Percentiles rank a stretch among this genome's conserved stretches.
phyloP scores from a whole-genome alignment of 257 asterid species.

The Solanum phureja region DNA sequence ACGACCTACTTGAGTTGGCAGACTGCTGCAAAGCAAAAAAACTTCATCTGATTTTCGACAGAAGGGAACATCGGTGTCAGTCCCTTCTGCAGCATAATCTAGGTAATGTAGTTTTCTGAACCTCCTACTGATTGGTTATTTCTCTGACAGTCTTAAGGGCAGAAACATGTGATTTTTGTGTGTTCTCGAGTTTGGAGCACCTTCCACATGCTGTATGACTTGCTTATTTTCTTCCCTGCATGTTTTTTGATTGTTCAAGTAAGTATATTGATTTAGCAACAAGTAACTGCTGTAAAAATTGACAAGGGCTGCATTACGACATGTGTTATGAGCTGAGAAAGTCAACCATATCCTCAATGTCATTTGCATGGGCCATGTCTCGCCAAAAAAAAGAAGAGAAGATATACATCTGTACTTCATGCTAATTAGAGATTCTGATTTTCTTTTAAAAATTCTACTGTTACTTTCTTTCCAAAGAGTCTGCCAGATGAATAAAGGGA shows the following conservation, averaged over 20 bases:
- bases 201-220: neutral
- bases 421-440: neutral
- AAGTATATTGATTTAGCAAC: neutral
- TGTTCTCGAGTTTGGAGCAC: neutral
- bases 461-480: neutral
- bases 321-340: neutral
- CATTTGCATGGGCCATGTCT: neutral
- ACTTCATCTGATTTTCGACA: constrained; percentile 86
- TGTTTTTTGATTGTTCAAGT: neutral
- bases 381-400: neutral
- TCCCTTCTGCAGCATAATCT: constrained; percentile 92
- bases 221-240: neutral
- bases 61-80: constrained; percentile 82
- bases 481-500: neutral
- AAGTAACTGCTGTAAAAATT: neutral
- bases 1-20: constrained; percentile 89
- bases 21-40: constrained; percentile 92
- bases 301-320: neutral
- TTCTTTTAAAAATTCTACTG: neutral
- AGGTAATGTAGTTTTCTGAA: constrained; percentile 37
- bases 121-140: constrained; percentile 2
- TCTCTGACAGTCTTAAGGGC: neutral
- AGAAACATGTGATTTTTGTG: neutral
- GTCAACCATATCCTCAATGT: neutral
- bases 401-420: neutral